Conservation (phyloP, 1,284 basidiomycete species). For the Boletus sp. region DNA sequence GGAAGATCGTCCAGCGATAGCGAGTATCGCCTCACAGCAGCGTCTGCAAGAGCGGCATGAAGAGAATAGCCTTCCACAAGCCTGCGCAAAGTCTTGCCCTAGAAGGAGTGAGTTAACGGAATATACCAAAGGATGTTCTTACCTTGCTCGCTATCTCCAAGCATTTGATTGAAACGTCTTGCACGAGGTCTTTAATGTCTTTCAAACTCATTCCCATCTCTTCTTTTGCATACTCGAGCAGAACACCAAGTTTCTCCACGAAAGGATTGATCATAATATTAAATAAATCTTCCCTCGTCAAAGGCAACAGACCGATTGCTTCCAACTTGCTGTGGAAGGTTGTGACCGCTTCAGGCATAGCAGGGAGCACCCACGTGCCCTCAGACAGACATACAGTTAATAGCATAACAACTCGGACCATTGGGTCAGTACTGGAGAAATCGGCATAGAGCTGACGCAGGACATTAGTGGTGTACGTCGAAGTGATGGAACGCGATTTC, state of each 20-base stretch:
- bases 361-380: slow-evolving; percentile 35
- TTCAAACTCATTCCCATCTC: slow-evolving; percentile 40
- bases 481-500: slow-evolving; percentile 60
- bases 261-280: slow-evolving; percentile 66
- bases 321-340: slow-evolving; percentile 42
- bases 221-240: slow-evolving; percentile 54
- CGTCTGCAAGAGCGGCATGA: slow-evolving; percentile 38
- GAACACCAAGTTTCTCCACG: slow-evolving; percentile 50
- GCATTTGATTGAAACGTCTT: slow-evolving; percentile 52
- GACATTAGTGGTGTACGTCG: slow-evolving; percentile 43
- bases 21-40: slow-evolving; percentile 47
- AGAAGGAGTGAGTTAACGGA: slow-evolving; percentile 17
- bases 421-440: slow-evolving; percentile 55
- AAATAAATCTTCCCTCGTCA: slow-evolving; percentile 55
- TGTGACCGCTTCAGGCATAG: slow-evolving; percentile 32
- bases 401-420: slow-evolving; percentile 63
- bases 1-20: slow-evolving; percentile 54
- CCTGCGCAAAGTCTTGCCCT: slow-evolving; percentile 63
- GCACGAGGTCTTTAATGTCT: slow-evolving; percentile 44
- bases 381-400: slow-evolving; percentile 56
- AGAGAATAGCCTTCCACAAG: slow-evolving; percentile 43
- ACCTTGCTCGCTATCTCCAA: slow-evolving; percentile 66
- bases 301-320: slow-evolving; percentile 46
- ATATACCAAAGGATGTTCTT: slow-evolving; percentile 13
- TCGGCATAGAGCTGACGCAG: slow-evolving; percentile 59